A percentile compares a stretch with the other conserved stretches of the same genome.
Evolutionary conservation across 2,329 filamentous ascomycete genomes (phyloP).

Genomic region (Phoma sp.): DNA sequence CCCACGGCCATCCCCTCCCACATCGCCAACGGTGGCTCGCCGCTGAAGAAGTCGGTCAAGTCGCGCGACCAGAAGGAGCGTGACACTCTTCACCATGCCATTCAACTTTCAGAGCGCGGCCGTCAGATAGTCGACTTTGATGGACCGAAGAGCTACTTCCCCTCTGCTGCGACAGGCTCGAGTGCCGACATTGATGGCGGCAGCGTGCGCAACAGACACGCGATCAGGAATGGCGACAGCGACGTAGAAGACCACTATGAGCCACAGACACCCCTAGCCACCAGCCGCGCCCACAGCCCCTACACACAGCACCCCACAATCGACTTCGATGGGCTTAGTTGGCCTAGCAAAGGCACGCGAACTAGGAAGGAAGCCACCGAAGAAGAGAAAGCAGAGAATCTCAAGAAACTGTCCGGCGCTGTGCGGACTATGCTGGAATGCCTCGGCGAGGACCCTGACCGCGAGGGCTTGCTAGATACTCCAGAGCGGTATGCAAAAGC

Average conservation of each 20-base stretch:
- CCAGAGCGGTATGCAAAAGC: constrained; percentile 93
- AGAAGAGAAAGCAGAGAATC: constrained; percentile 62
- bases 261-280: constrained; percentile 59
- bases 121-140: constrained; percentile 56
- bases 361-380: constrained; percentile 65
- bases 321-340: constrained; percentile 63
- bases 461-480: constrained; percentile 68
- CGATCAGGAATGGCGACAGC: constrained; percentile 33
- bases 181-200: constrained; percentile 23
- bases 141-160: constrained; percentile 40
- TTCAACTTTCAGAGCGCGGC: constrained; percentile 62
- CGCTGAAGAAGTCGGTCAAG: constrained; percentile 56
- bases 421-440: constrained; percentile 70
- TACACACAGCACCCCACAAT: constrained; percentile 59
- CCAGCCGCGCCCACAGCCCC: constrained; percentile 59
- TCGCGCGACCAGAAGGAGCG: constrained; percentile 59
- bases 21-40: constrained; percentile 62
- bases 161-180: constrained; percentile 23
- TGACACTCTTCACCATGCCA: constrained; percentile 64
- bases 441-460: constrained; percentile 69
- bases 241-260: constrained; percentile 61
- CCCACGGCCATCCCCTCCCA: constrained; percentile 63
- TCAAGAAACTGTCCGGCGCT: constrained; percentile 67
- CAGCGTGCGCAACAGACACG: constrained; percentile 22
- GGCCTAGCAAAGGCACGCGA: constrained; percentile 68